Evolutionary conservation across 1,284 basidiomycete genomes (phyloP).

Genomic region (Tylopilus orsonianus): DNA sequence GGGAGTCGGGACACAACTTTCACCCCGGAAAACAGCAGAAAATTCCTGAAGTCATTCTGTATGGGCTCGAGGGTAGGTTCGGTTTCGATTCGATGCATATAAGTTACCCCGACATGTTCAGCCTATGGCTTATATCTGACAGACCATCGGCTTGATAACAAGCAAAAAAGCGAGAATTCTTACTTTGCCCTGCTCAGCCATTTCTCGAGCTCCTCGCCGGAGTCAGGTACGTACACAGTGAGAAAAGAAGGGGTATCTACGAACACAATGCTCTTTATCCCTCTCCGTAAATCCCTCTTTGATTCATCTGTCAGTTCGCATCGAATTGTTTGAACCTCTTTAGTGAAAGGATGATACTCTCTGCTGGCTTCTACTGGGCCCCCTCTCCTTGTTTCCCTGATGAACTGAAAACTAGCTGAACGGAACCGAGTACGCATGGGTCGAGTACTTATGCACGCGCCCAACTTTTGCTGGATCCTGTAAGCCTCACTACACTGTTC

Average conservation of each 20-base stretch:
- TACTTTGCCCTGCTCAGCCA: slow-evolving; percentile 19
- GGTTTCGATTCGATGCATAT: slow-evolving; percentile 12
- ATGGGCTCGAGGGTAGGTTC: neutral
- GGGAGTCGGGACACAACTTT: too few species aligned
- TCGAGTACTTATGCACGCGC: slow-evolving; percentile 12
- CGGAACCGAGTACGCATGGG: neutral
- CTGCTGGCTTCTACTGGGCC: slow-evolving; percentile 9
- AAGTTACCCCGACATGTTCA: slow-evolving; percentile 14
- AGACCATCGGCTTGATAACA: neutral
- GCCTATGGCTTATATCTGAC: slow-evolving; percentile 9
- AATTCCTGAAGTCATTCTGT: slow-evolving; percentile 11
- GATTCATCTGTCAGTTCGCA: slow-evolving; percentile 6
- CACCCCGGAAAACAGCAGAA: neutral
- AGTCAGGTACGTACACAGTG: neutral
- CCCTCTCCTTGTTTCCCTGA: slow-evolving; percentile 13
- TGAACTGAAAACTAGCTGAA: slow-evolving; percentile 14
- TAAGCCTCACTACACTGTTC: slow-evolving; percentile 21
- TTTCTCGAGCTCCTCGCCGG: neutral
- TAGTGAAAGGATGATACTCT: slow-evolving; percentile 15
- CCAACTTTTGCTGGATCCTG: slow-evolving; percentile 29
- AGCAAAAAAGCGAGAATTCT: neutral
- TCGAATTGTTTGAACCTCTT: slow-evolving; percentile 15
- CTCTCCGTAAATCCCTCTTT: neutral
- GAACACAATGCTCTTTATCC: slow-evolving; percentile 14
- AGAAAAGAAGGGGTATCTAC: slow-evolving; percentile 20